Conservation (phyloP, 352 stramenopile species). For the Phytophthora lateralis region DNA sequence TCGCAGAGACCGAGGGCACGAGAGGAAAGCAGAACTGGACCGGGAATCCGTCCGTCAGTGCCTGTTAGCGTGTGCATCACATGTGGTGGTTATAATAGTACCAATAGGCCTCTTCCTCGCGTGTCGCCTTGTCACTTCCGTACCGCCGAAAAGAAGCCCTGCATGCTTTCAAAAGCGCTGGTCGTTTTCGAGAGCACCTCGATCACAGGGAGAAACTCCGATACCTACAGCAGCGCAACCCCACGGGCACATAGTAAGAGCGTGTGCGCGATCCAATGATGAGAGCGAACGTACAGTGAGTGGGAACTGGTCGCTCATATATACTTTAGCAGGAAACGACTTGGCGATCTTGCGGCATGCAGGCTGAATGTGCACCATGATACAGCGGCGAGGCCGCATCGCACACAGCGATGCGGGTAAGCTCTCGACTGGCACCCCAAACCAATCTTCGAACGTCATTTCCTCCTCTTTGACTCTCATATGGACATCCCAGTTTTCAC, state of each 20-base stretch:
- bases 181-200: slow-evolving; percentile 76
- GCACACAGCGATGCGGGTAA: slow-evolving; percentile 37
- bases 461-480: slow-evolving; percentile 43
- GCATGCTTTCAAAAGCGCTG: slow-evolving; percentile 62
- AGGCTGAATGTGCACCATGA: slow-evolving; percentile 60
- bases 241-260: slow-evolving; percentile 4
- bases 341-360: slow-evolving; percentile 56
- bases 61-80: slow-evolving; percentile 23
- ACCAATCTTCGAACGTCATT: slow-evolving; percentile 68
- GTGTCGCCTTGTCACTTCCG: slow-evolving; percentile 4
- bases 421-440: slow-evolving; percentile 49
- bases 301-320: slow-evolving; percentile 64
- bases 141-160: slow-evolving; percentile 67
- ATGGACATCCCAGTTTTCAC: slow-evolving; percentile 39
- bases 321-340: slow-evolving; percentile 59
- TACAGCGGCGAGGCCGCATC: slow-evolving; percentile 46
- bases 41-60: slow-evolving; percentile 58
- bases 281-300: slow-evolving; percentile 43
- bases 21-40: slow-evolving; percentile 76
- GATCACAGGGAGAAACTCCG: slow-evolving; percentile 66
- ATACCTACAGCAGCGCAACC: slow-evolving; percentile 36
- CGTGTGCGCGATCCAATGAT: background rate
- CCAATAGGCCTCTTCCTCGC: background rate
- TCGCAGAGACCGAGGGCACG: slow-evolving; percentile 64
- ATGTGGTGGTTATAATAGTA: slow-evolving; percentile 14